A percentile compares a stretch with the other conserved stretches of the same genome.
Evolutionary conservation across 1,139 yeast species (phyloP).

Genomic region (Hanseniaspora uvarum): DNA sequence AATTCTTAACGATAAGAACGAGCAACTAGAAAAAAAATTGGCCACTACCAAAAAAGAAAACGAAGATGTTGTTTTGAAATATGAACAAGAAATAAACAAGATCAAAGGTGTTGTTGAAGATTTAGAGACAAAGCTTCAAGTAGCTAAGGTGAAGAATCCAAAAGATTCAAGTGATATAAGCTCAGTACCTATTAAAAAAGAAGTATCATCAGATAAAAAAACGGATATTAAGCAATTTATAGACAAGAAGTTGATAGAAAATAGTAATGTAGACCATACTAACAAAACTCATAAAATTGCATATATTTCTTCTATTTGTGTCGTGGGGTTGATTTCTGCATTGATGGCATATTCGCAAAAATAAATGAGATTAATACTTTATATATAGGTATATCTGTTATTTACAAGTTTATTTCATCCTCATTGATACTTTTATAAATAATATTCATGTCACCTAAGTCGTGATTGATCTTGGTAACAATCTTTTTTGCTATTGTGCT

Average conservation of each 20-base stretch:
- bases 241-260: conserved; percentile 3
- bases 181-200: not conserved
- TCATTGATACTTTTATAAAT: conserved; percentile 33
- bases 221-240: not conserved
- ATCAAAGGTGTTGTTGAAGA: conserved; percentile 28
- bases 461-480: conserved; percentile 44
- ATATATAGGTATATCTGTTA: not conserved
- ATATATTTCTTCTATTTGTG: conserved; percentile 5
- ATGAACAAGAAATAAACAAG: conserved; percentile 19
- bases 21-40: not conserved
- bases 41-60: conserved; percentile 19
- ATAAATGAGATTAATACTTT: not conserved
- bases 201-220: not conserved
- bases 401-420: not conserved
- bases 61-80: conserved; percentile 17
- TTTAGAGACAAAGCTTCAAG: conserved; percentile 28
- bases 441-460: conserved; percentile 39
- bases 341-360: conserved; percentile 18
- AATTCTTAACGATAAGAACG: conserved; percentile 12
- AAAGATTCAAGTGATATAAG: not conserved
- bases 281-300: conserved; percentile 6
- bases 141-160: conserved; percentile 26
- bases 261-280: not conserved
- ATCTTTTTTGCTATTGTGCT: conserved; percentile 43
- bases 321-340: conserved; percentile 16